Evolutionary conservation across 2,329 filamentous ascomycete species (phyloP).

Genomic region (Sporothrix euskadiensis): DNA sequence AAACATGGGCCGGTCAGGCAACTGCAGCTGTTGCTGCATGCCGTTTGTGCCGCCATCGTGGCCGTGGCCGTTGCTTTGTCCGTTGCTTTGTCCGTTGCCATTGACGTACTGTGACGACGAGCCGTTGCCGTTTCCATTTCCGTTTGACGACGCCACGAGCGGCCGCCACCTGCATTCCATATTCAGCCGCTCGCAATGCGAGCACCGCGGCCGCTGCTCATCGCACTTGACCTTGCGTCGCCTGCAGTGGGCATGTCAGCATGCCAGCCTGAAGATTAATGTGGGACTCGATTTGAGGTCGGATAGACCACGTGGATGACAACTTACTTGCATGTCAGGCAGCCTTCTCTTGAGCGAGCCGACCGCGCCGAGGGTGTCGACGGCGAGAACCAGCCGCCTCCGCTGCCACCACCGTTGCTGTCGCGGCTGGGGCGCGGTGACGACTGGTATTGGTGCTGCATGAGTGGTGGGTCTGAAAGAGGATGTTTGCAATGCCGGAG

Average conservation of each 20-base stretch:
- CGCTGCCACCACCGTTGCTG: neutral
- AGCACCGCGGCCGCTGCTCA: constrained; percentile 54
- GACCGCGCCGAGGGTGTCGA: constrained; percentile 10
- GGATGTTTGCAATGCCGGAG: neutral
- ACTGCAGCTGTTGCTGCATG: constrained; percentile 17
- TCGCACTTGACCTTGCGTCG: constrained; percentile 56
- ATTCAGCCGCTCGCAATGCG: constrained; percentile 55
- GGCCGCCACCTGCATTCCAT: constrained; percentile 54
- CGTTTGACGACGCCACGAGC: neutral
- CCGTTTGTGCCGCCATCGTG: neutral
- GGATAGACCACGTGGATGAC: neutral
- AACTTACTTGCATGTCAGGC: constrained; percentile 50
- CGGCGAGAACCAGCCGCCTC: constrained; percentile 13
- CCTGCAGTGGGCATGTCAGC: constrained; percentile 36
- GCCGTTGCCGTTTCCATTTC: neutral
- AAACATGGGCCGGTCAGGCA: constrained; percentile 11
- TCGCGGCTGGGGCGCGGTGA: neutral
- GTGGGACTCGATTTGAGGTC: neutral
- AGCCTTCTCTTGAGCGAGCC: constrained; percentile 40
- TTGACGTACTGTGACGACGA: neutral
- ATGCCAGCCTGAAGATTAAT: neutral
- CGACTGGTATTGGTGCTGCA: constrained; percentile 13
- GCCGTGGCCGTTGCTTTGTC: constrained; percentile 29
- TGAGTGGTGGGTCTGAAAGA: neutral
- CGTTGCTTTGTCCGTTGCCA: neutral